phyloP scores from a whole-genome alignment of 108 stramenopile genomes.

The Conticribra guillardii region DNA sequence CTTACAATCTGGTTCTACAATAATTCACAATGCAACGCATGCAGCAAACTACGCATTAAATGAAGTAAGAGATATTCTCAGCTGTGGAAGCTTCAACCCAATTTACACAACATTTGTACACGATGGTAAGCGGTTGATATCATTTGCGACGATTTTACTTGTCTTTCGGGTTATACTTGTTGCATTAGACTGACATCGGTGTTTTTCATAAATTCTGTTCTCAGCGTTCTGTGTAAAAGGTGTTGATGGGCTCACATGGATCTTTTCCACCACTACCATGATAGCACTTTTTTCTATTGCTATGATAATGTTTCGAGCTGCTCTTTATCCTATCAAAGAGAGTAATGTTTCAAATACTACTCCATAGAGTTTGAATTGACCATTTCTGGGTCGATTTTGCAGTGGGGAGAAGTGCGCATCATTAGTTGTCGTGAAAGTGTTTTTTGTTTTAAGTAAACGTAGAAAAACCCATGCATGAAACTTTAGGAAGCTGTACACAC shows the following conservation, averaged over 20 bases:
- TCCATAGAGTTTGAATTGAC: too few relatives aligned
- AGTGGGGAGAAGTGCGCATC: too few relatives aligned
- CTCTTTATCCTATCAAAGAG: slow-evolving; percentile 16
- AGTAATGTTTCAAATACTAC: neutral
- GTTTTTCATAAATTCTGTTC: neutral
- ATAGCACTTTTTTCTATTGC: slow-evolving; percentile 15
- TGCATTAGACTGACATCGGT: neutral
- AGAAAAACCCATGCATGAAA: too few relatives aligned
- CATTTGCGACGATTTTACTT: too few relatives aligned
- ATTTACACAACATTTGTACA: slow-evolving; percentile 28
- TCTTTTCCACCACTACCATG: slow-evolving; percentile 12
- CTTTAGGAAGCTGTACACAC: too few relatives aligned
- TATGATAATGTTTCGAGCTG: slow-evolving; percentile 20
- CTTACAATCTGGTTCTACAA: slow-evolving; percentile 23
- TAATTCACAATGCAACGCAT: slow-evolving; percentile 16
- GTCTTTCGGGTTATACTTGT: neutral
- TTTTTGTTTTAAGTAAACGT: too few relatives aligned
- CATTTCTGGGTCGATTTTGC: too few relatives aligned
- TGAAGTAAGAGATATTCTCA: slow-evolving; percentile 17
- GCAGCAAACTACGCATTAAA: slow-evolving; percentile 6
- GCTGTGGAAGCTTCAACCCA: slow-evolving; percentile 29
- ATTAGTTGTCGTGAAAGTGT: too few relatives aligned
- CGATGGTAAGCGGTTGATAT: slow-evolving; percentile 18
- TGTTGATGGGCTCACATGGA: slow-evolving; percentile 30
- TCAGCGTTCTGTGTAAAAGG: slow-evolving; percentile 31